Conservation (phyloP, 2,329 filamentous ascomycete genomes). For the Colletotrichum lupini region DNA sequence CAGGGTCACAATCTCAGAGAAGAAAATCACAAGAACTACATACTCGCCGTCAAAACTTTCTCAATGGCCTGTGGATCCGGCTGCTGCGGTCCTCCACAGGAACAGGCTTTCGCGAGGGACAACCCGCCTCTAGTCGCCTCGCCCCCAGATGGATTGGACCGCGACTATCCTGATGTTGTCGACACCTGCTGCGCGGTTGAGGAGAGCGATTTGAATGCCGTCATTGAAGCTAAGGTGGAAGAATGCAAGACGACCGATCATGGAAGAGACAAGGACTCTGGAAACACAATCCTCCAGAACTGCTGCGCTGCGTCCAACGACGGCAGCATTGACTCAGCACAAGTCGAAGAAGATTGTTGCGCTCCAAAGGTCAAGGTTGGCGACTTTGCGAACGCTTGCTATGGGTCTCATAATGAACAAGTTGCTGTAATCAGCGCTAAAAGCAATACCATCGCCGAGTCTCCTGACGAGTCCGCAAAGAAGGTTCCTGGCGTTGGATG, state of each 20-base stretch:
- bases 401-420: background rate
- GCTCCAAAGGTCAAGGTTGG: background rate
- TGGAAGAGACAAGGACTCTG: background rate
- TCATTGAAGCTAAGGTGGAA: background rate
- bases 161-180: background rate
- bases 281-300: background rate
- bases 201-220: background rate
- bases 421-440: background rate
- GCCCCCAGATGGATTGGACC: background rate
- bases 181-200: background rate
- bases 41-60: background rate
- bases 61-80: constrained; percentile 25
- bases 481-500: background rate
- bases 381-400: background rate
- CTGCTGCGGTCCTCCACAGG: constrained; percentile 8
- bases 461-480: background rate
- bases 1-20: background rate
- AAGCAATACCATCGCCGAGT: background rate
- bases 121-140: background rate
- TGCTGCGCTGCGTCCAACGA: background rate
- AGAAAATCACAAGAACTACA: background rate
- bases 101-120: background rate
- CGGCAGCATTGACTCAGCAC: background rate
- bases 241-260: background rate
- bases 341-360: background rate